Percentiles rank a stretch among this genome's conserved stretches.
Conservation (phyloP, 208 protist genomes). For the Trypanosoma brucei region DNA sequence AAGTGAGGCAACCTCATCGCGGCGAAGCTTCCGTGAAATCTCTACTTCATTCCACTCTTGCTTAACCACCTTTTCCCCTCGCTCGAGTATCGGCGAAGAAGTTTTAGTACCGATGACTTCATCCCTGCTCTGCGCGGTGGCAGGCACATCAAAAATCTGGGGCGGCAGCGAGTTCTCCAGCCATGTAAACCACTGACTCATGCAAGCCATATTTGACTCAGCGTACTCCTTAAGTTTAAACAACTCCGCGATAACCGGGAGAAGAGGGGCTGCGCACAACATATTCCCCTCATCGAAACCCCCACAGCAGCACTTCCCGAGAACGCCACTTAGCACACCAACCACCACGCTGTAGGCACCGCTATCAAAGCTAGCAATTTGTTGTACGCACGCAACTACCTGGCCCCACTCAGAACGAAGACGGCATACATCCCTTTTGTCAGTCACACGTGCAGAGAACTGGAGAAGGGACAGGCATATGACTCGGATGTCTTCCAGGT, state of each 20-base stretch:
- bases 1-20: slow-evolving; percentile 48
- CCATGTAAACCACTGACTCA: slow-evolving; percentile 64
- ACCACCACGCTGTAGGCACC: slow-evolving; percentile 67
- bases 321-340: slow-evolving; percentile 20
- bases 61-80: slow-evolving; percentile 2
- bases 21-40: slow-evolving; percentile 56
- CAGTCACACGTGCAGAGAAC: slow-evolving; percentile 6
- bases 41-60: slow-evolving; percentile 26
- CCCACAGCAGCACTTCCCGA: slow-evolving; percentile 11
- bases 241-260: slow-evolving; percentile 56
- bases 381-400: slow-evolving; percentile 60
- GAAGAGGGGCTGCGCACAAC: slow-evolving; percentile 23
- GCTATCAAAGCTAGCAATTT: slow-evolving; percentile 62
- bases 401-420: slow-evolving; percentile 44
- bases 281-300: slow-evolving; percentile 11
- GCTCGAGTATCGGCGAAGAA: not conserved
- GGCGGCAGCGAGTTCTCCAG: slow-evolving; percentile 54
- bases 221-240: slow-evolving; percentile 52
- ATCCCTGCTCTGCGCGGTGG: slow-evolving; percentile 41
- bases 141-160: slow-evolving; percentile 63
- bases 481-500: slow-evolving; percentile 36
- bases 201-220: slow-evolving; percentile 43
- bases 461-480: slow-evolving; percentile 51
- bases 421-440: not conserved
- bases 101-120: slow-evolving; percentile 3